phyloP scores from a whole-genome alignment of 306 rosid species.

The Abrus precatorius region DNA sequence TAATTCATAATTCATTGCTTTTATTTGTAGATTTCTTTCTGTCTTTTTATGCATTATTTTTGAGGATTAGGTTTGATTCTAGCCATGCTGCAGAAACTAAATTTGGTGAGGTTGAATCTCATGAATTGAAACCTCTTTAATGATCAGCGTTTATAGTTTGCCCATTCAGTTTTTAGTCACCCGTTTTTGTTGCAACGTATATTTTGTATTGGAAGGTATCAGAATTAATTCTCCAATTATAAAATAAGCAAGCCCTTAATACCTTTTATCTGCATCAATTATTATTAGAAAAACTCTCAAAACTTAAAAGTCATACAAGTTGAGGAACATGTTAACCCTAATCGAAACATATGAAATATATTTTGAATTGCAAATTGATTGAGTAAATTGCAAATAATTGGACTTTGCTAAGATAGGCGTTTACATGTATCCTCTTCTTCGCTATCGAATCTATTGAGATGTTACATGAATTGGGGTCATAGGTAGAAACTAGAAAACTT shows the following conservation, averaged over 20 bases:
- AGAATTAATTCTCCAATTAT: too few relatives aligned
- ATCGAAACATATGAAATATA: background rate
- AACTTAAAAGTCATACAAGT: too few relatives aligned
- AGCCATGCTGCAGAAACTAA: background rate
- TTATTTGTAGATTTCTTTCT: constrained; percentile 27
- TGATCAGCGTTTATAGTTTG: background rate
- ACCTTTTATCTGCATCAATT: too few relatives aligned
- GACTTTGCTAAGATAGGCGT: background rate
- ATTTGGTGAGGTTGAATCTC: constrained; percentile 32
- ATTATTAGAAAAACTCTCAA: too few relatives aligned
- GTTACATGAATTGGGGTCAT: background rate
- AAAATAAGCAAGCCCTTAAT: too few relatives aligned
- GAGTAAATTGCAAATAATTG: background rate
- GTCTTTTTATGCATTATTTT: background rate
- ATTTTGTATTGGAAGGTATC: too few relatives aligned
- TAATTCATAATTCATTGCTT: constrained; percentile 11
- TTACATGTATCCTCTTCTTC: background rate
- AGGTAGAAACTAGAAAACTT: background rate
- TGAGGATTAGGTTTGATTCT: background rate
- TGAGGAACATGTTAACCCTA: too few relatives aligned
- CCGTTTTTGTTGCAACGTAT: too few relatives aligned
- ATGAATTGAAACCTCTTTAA: constrained; percentile 37
- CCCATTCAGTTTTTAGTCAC: too few relatives aligned
- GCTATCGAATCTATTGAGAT: background rate
- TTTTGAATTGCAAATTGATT: background rate